These are phyloP conservation scores for Ailanthus altissimus DNA, from an alignment of 345 rosid species.

Conservation along the genomic window DNA sequence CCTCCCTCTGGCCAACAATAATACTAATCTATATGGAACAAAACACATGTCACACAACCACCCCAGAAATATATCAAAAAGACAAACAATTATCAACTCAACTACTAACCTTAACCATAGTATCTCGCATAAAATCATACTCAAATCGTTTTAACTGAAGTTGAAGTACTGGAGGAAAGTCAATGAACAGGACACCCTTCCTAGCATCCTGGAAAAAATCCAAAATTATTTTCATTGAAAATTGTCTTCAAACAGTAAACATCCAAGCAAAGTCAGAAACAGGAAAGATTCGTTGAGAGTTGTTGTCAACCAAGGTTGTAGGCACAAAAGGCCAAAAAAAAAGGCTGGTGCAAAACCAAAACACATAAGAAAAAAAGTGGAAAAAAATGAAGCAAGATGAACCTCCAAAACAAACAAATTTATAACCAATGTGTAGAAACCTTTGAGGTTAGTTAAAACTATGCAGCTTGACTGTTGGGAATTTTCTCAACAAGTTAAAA, in stretches of 20 bases:
- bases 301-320: not conserved
- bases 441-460: not conserved
- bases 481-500: not conserved
- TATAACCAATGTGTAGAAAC: not conserved
- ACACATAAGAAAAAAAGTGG: not conserved
- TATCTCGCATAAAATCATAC: constrained; percentile 65
- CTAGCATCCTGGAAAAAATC: constrained; percentile 52
- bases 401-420: not conserved
- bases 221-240: not conserved
- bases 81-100: constrained; percentile 5
- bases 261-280: not conserved
- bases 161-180: constrained; percentile 68
- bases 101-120: constrained; percentile 59
- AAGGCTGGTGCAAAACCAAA: not conserved
- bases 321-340: not conserved
- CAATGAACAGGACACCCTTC: constrained; percentile 62
- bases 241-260: not conserved
- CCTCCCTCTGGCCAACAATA: not conserved
- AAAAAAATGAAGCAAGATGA: not conserved
- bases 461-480: not conserved
- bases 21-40: not conserved
- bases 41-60: not conserved
- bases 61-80: not conserved
- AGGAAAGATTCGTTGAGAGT: not conserved
- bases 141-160: constrained; percentile 62